Base-by-base conservation (phyloP, 352 stramenopile species). In the Pythium rhizo-oryzae region DNA sequence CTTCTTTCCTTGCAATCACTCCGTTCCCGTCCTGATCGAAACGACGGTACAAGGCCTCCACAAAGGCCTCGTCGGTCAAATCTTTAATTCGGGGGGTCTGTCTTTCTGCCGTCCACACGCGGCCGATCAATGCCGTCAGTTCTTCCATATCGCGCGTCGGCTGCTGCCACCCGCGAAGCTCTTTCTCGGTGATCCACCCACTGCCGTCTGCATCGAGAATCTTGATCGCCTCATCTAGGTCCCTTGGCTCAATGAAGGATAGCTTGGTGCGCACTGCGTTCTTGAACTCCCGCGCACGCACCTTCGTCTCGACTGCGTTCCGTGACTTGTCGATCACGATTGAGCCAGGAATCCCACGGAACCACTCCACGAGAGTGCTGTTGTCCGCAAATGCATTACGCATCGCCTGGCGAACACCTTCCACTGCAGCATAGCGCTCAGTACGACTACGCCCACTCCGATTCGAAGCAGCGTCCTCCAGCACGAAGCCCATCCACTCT, bases 1-100 rank as follows among this genome's bases (percentile, higher is more conserved):
- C 49, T 56, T 93, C 85, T 15, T 71, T 74, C 53, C 81, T 68
- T 2, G 80, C 84, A n/a, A 93, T 67, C 5, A 79, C 60, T 0
- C 81, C 84, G 41, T 93, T 93, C 16, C 71, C 60, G 51, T 92
- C 85, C 1, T 58, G 54, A 37, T 93, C 85, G 37, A 93, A 91
- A 24, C 65, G 69, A 4, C 51, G 8, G 61, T 90, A 87, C 41
- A 93, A 67, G 18, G 58, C 59, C 1, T 56, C 30, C 28, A 74
- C 72, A 37, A 86, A 75, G 1, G 55, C 47, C 19, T 71, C 69
- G 25, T 62, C 25, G 19, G 24, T 11, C n/a, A 49, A 35, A 24
- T 69, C 50, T 8, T 55, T 53, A 3, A 64, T 44, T 21, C 33
- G n/a, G 41, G 47, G 16, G 8, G 60, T 54, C 15, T 72, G 53